phyloP scores from a whole-genome alignment of 2,329 filamentous ascomycete species.

The Colletotrichum tofieldiae region DNA sequence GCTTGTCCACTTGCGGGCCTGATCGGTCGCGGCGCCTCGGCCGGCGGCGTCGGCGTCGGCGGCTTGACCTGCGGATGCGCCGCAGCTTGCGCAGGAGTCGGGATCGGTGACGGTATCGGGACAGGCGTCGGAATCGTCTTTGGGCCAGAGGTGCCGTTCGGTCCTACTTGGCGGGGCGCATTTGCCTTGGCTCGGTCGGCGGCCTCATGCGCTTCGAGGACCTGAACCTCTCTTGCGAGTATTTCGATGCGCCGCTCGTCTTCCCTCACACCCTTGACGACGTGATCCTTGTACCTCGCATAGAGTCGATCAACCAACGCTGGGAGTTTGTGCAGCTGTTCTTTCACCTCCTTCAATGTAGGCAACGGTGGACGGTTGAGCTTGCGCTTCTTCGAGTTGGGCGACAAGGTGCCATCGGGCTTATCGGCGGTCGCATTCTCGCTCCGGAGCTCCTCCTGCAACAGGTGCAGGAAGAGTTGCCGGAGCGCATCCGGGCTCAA shows the following conservation, averaged over 20 bases:
- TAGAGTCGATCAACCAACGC: conserved; percentile 82
- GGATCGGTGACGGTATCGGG: conserved; percentile 22
- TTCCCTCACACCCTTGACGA: conserved; percentile 79
- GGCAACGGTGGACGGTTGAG: conserved; percentile 75
- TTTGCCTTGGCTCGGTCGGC: conserved; percentile 41
- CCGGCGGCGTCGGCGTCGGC: conserved; percentile 15
- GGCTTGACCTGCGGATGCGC: conserved; percentile 30
- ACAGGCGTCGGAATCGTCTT: conserved; percentile 35
- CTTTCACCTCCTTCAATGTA: conserved; percentile 76
- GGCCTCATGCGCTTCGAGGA: conserved; percentile 70
- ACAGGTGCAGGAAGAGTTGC: conserved; percentile 81
- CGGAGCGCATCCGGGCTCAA: conserved; percentile 85
- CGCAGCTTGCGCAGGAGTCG: conserved; percentile 8
- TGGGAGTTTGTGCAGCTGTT: conserved; percentile 79
- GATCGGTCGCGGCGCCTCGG: conserved; percentile 30
- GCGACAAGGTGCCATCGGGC: conserved; percentile 57
- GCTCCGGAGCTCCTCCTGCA: conserved; percentile 79
- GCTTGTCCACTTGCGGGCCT: conserved; percentile 46
- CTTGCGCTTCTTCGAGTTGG: conserved; percentile 82
- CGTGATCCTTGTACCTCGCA: conserved; percentile 78
- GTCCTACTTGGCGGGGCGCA: conserved; percentile 13
- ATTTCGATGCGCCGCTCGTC: conserved; percentile 79
- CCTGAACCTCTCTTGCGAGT: conserved; percentile 77
- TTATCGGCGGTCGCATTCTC: conserved; percentile 60
- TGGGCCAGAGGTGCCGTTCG: conserved; percentile 7